These are phyloP conservation scores for Iodosphaeria phyllophila DNA, from an alignment of 2,329 filamentous ascomycete species.

Conservation along the genomic window DNA sequence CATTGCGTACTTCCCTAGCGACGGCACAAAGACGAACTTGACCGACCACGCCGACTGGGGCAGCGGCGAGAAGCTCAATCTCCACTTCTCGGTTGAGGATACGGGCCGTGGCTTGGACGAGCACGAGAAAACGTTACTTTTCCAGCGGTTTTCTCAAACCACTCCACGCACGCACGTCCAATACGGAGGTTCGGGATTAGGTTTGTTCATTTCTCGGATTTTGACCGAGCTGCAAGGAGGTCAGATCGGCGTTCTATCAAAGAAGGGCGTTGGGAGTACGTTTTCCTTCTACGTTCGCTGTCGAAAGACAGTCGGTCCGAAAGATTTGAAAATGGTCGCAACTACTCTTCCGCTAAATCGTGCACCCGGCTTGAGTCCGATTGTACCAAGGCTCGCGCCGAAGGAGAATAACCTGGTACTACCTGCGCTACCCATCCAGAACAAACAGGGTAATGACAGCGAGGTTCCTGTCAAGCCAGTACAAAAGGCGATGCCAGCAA, in stretches of 20 bases:
- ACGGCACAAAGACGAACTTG: conserved; percentile 23
- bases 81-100: conserved; percentile 55
- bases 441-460: conserved; percentile 7
- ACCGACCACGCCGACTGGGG: conserved; percentile 49
- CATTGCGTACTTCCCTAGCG: conserved; percentile 26
- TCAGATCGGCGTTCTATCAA: conserved; percentile 54
- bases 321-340: conserved; percentile 17
- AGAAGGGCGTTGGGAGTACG: conserved; percentile 49
- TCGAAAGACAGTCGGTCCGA: conserved; percentile 29
- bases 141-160: conserved; percentile 51
- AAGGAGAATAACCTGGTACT: no score
- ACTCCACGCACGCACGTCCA: conserved; percentile 52
- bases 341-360: conserved; percentile 10
- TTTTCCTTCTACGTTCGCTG: conserved; percentile 64
- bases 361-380: conserved; percentile 15
- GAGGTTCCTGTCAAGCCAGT: conserved; percentile 6
- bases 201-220: conserved; percentile 59
- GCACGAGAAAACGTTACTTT: conserved; percentile 46
- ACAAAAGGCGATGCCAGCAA: no score
- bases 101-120: conserved; percentile 48
- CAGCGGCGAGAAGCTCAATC: conserved; percentile 47
- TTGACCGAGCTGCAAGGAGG: conserved; percentile 62
- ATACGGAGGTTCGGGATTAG: conserved; percentile 52
- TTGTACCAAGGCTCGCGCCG: no score
- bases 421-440: no score